Base-by-base conservation (phyloP, 2,329 filamentous ascomycete genomes). In the Venturia effusa region DNA sequence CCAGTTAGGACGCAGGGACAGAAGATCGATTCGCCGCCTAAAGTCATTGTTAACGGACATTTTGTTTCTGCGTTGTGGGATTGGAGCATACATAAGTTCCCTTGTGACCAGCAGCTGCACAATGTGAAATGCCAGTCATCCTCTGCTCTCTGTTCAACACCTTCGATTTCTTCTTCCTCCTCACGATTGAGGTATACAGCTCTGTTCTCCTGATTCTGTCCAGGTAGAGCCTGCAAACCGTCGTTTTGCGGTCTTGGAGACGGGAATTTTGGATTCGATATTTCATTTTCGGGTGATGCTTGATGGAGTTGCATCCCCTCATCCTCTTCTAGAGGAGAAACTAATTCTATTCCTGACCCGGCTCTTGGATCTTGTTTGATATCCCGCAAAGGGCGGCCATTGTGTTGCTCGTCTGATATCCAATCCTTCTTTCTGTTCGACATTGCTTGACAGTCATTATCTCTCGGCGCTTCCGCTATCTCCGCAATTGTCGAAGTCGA, bases 1-100 rank as follows among this genome's bases (percentile, higher is more conserved):
- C 65, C 63, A 15, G 63, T 57, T 22, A 66, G 37, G 11, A 66
- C 63, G 45, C 64, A 66, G 32, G 64, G 61, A 55, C 61, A 64
- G 24, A 19, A 32, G 17, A 62, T 15, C 8, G 64, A 63, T 64
- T 66, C 64, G 43, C 24, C 59, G n/a, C 62, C 64, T 65, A 15
- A 19, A 4, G 13, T 11, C 7, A 34, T 24, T 48, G 5, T 55
- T 55, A 55, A 27, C 34, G 13, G 27, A 19, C 7, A 4, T 13
- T 34, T n/a, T 27, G 11, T 48, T 27, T 55, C 27, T 6, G 30
- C 2, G 13, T 5, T 32, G 6, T 2, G 8, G 15, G 11, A 34
- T 34, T 17, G 27, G 13, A 13, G 34, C 51, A 34, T 55, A 55
- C 51, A 55, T 34, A 55, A n/a, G 30, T 15, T 22, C 13, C 27